Percentiles rank a stretch among this genome's conserved stretches.
Evolutionary conservation across 176 grass and related monocot genomes (phyloP).

Genomic region (Oryza rufipogon): DNA sequence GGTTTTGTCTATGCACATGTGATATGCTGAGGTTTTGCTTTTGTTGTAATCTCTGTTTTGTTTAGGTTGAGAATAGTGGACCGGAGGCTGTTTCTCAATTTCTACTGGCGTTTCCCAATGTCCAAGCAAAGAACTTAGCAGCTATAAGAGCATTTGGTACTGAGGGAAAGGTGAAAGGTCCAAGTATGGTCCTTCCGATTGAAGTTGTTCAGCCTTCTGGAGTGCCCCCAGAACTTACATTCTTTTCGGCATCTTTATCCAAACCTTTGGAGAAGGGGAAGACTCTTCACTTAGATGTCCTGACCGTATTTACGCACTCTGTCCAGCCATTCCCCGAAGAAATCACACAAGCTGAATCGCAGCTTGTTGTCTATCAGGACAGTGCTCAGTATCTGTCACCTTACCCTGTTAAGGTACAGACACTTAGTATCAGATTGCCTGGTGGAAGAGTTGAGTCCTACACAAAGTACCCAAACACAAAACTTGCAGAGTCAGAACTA

Average conservation of each 20-base stretch:
- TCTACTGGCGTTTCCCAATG: conserved; percentile 73
- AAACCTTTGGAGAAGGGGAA: conserved; percentile 82
- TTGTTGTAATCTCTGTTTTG: background rate
- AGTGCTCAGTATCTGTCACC: conserved; percentile 80
- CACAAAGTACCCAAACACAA: conserved; percentile 76
- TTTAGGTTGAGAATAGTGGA: conserved; percentile 86
- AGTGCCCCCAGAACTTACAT: conserved; percentile 64
- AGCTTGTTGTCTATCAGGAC: conserved; percentile 94
- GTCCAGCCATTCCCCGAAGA: conserved; percentile 95
- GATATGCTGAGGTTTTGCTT: conserved; percentile 19
- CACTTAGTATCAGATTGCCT: conserved; percentile 85
- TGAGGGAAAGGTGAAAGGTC: conserved; percentile 73
- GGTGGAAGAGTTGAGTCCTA: conserved; percentile 90
- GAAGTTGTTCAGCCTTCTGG: conserved; percentile 72
- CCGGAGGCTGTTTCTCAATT: conserved; percentile 72
- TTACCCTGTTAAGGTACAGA: conserved; percentile 81
- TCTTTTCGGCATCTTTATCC: conserved; percentile 73
- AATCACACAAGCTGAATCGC: conserved; percentile 89
- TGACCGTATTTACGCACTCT: conserved; percentile 73
- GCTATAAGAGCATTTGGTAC: conserved; percentile 75
- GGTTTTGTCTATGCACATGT: conserved; percentile 17
- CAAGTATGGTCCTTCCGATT: conserved; percentile 56
- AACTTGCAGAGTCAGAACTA: conserved; percentile 76
- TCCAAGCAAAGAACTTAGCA: conserved; percentile 87
- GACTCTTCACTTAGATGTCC: conserved; percentile 66